phyloP scores from a whole-genome alignment of 78 protist genomes.

The Dictyostelium capitatum region DNA sequence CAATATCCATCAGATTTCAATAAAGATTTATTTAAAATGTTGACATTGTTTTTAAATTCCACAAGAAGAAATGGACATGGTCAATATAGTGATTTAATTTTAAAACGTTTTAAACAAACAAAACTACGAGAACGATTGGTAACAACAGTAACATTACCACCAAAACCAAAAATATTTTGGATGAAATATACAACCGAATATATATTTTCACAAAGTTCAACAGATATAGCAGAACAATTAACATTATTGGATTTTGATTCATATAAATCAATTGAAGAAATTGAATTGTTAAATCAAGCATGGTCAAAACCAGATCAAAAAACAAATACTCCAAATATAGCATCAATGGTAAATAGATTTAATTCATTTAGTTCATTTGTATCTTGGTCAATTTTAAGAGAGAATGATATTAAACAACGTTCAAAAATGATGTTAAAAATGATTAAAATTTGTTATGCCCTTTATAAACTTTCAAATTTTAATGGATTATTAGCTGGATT shows the following conservation, averaged over 20 bases:
- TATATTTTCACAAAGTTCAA: constrained; percentile 15
- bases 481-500: constrained; percentile 20
- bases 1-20: constrained; percentile 35
- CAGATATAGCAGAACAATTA: constrained; percentile 46
- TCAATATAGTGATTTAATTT: constrained; percentile 31
- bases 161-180: constrained; percentile 53
- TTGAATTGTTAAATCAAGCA: constrained; percentile 30
- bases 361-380: constrained; percentile 40
- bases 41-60: constrained; percentile 5
- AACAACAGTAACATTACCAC: background rate
- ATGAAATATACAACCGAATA: constrained; percentile 51
- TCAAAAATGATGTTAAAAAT: constrained; percentile 41
- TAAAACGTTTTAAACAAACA: constrained; percentile 19
- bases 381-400: constrained; percentile 31
- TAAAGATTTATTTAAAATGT: background rate
- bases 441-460: constrained; percentile 21
- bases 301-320: constrained; percentile 50
- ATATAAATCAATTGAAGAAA: constrained; percentile 29
- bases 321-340: constrained; percentile 33
- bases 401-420: constrained; percentile 15
- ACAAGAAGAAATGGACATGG: constrained; percentile 46
- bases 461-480: constrained; percentile 14
- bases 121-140: background rate
- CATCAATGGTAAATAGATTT: constrained; percentile 20
- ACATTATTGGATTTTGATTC: constrained; percentile 46